Base-by-base conservation (phyloP, 441 rosid genomes). In the Populus trichocarpa region DNA sequence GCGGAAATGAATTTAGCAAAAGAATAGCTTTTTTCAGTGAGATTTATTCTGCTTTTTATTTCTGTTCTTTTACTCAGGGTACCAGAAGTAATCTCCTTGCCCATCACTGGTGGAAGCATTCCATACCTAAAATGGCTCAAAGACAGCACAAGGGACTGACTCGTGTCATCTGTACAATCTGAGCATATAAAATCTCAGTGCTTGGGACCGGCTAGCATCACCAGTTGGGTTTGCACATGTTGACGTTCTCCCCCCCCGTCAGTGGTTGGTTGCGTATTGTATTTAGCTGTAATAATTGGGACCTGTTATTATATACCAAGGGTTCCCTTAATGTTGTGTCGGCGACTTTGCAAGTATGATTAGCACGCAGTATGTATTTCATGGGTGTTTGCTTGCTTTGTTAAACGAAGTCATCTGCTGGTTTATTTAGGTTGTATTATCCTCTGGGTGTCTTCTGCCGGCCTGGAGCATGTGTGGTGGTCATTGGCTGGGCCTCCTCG, bases 31-130 rank as follows among this genome's bases (percentile, higher is more conserved):
- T 3, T 3, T 30, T 30, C 32, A 30, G 32, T n/a, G n/a, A 12
- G 14, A 22, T n/a, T 64, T 40, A 36, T 23, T n/a, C 38, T 22
- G 8, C 23, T 78, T 10, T 33, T 42, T 10, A 25, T 30, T 8
- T 42, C 14, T 32, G 28, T 70, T 38, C 67, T 36, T 40, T 61
- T 79, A 78, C 26, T 82, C 84, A 95, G 99, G 33, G 91, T 90
- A 12, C 94, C 99, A 22, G 99, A 95, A 87, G 97, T 95, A 69
- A 89, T 95, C 75, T 87, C 97, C 72, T 76, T 92, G 88, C 99
- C 98, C 4, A 92, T 95, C 53, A 87, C 85, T 38, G 98, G 98
- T 0, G 98, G 99, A 77, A 91, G 88, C 72, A 87, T 77, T 65
- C 85, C 88, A 68, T 93, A 93, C 85, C 88, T 95, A 20, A 92